Base-by-base conservation (phyloP, 2,329 filamentous ascomycete species). In the Cladosporium sp. region DNA sequence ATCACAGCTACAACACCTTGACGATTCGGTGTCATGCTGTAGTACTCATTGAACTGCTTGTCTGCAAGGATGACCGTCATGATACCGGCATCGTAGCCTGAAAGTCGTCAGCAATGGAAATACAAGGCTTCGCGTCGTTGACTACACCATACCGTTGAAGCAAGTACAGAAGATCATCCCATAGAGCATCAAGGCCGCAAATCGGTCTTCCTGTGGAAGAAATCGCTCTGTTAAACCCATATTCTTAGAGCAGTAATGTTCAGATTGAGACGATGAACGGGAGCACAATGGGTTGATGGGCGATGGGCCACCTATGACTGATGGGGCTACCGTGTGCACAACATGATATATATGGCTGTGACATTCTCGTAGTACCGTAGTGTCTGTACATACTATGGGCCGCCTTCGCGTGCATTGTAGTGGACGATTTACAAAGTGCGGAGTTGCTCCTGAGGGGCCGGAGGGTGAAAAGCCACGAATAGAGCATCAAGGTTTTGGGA, bases 1-100 rank as follows among this genome's bases (percentile, higher is more conserved):
- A 75, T 74, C 1, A 70, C 73, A 12, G 74, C 73, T 51, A 77
- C 70, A 8, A 75, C 62, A 20, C 74, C 75, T n/a, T 66, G 67
- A 35, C 63, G 66, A 20, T 67, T 70, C 3, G 68, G 57, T 54
- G 72, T 66, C 24, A 76, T 70, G 32, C 66, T 59, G 64, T 76
- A 77, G 60, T 77, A 76, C 3, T 67, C 57, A 13, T 65, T 74
- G 57, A 77, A 77, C 52, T 76, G 73, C 19, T 73, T 64, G 57
- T 77, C 75, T 3, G 74, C 74, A 52, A 77, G 58, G 56, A 77
- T 77, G 49, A 76, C 73, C 1, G 73, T 75, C 73, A 76, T 75
- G 56, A 77, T 75, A 6, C 71, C 71, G 35, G 72, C 72, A 68
- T 76, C 74, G 51, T 75, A 76, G 2, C 62, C 61, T 62, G 20